Base-by-base conservation (phyloP, 306 rosid genomes). In the Fragaria iinumae region DNA sequence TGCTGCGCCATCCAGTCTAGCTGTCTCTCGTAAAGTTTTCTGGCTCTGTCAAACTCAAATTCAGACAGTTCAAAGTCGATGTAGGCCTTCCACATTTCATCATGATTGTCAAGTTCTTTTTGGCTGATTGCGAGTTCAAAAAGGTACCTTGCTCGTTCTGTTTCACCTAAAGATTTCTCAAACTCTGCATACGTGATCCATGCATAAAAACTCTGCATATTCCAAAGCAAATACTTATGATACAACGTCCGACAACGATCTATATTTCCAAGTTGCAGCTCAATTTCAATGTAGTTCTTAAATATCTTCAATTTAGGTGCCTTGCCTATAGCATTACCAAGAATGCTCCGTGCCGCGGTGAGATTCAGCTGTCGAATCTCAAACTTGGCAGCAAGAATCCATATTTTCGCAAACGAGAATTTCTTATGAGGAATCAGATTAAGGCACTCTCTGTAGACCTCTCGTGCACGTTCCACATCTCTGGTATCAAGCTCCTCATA, bases 401-500 rank as follows among this genome's bases (percentile, higher is more conserved):
- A 60, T 25, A 60, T 27, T 60, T 25, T 60, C 20, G 66, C 66
- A 60, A 60, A 11, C 0, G 66, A 60, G 18, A 60, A 60, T 25
- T 60, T 60, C 16, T 27, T 25, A 27, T 60, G 66, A 23, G 66
- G 66, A 27, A 60, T 60, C 38, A 60, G 67, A 60, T 60, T 60
- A 27, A 60, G 38, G 20, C 67, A 60, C 38, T 60, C 3, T 12
- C 39, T 60, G 2, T 60, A 60, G 16, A 60, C 67, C 8, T 60
- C 20, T 13, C 67, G 36, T 11, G 67, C 38, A 11, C 67, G 39
- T 4, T 1, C 67, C 20, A 27, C 67, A 27, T 60, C 39, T 60
- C 20, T 4, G 1, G 20, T 13, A 27, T 27, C 38, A 60, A 60
- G 39, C n/a, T 60, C 67, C 39, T 60, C 67, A 60, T 60, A 60